Conservation (phyloP, 2,329 filamentous ascomycete genomes). For the Monosporascus sp. region DNA sequence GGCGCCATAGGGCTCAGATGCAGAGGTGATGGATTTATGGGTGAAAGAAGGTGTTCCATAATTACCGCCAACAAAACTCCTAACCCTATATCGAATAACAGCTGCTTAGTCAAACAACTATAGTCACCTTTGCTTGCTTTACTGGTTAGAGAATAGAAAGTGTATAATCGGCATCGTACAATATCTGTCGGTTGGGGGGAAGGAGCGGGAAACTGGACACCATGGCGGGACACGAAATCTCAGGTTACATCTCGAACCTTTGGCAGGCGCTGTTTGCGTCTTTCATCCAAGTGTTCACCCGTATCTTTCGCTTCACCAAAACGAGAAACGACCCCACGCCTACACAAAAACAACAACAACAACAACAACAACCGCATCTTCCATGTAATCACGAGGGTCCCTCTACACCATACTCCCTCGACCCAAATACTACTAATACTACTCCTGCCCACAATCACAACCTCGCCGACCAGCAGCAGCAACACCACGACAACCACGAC, state of each 20-base stretch:
- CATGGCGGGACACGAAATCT: slow-evolving; percentile 29
- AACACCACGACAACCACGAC: slow-evolving; percentile 1
- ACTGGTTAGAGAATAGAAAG: background rate
- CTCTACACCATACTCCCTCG: background rate
- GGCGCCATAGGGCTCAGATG: background rate
- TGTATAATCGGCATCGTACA: background rate
- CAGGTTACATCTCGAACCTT: slow-evolving; percentile 27
- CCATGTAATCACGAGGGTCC: background rate
- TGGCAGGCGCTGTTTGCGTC: slow-evolving; percentile 30
- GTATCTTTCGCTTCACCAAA: slow-evolving; percentile 21
- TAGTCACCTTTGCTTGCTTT: too few species aligned
- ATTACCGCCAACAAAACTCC: background rate
- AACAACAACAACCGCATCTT: background rate
- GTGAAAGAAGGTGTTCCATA: background rate
- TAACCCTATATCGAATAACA: too few species aligned
- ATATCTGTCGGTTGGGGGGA: background rate
- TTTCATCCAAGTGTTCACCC: slow-evolving; percentile 25
- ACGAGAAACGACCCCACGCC: slow-evolving; percentile 7
- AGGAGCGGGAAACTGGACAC: slow-evolving; percentile 13
- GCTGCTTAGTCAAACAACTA: too few species aligned
- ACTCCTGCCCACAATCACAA: background rate
- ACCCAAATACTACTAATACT: background rate
- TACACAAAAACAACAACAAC: slow-evolving; percentile 2
- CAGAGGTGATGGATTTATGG: background rate
- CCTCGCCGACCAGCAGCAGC: background rate